phyloP scores from a whole-genome alignment of 2,329 filamentous ascomycete species.

The Colletotrichum viniferum region DNA sequence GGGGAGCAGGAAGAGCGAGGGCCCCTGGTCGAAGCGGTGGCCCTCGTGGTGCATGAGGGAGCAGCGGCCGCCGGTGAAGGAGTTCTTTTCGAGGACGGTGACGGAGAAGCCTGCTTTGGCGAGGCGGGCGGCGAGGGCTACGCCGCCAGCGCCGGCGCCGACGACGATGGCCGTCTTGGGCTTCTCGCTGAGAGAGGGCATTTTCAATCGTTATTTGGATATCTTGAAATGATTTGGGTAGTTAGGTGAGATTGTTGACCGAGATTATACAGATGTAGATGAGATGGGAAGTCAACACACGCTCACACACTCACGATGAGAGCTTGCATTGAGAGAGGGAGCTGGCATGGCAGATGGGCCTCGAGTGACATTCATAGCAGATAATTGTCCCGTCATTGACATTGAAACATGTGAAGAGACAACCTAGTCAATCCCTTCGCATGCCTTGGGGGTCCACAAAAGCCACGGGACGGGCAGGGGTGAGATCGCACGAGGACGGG shows the following conservation, averaged over 20 bases:
- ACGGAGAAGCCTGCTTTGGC: slow-evolving; percentile 73
- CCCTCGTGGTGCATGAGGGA: slow-evolving; percentile 65
- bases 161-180: slow-evolving; percentile 32
- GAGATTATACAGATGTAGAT: neutral
- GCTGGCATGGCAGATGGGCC: neutral
- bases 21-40: slow-evolving; percentile 78
- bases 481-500: neutral
- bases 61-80: slow-evolving; percentile 74
- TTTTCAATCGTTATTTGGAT: neutral
- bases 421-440: neutral
- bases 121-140: slow-evolving; percentile 73
- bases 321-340: neutral
- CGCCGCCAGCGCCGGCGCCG: slow-evolving; percentile 70
- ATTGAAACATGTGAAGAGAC: slow-evolving; percentile 3
- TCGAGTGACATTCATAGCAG: slow-evolving; percentile 13
- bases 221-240: neutral
- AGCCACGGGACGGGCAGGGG: neutral
- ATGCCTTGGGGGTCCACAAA: slow-evolving; percentile 10
- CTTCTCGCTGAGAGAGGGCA: slow-evolving; percentile 29
- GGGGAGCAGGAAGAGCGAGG: slow-evolving; percentile 74
- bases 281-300: neutral
- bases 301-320: neutral
- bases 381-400: neutral
- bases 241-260: neutral
- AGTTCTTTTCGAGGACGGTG: slow-evolving; percentile 81